Percentiles rank a stretch among this genome's conserved stretches.
phyloP scores from a whole-genome alignment of 192 early-diverging fungal species.

The Geranomyces michiganensis region DNA sequence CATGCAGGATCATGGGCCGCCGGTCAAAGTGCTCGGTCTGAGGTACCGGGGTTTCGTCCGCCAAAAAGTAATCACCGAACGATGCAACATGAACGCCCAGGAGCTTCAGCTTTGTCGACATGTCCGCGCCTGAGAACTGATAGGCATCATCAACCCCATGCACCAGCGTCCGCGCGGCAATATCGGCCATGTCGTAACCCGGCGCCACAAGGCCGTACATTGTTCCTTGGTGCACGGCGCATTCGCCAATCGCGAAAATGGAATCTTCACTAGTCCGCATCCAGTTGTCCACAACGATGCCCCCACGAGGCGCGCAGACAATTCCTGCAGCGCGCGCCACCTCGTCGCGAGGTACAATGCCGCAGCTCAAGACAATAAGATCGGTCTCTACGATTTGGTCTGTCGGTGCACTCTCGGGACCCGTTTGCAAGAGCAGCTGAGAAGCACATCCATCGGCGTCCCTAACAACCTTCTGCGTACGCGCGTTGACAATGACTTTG shows the following conservation, averaged over 20 bases:
- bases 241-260: conserved; percentile 69
- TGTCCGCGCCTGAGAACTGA: conserved; percentile 57
- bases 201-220: conserved; percentile 65
- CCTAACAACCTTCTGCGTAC: background rate
- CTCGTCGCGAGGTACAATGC: conserved; percentile 63
- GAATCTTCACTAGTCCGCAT: conserved; percentile 46
- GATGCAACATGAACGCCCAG: conserved; percentile 71
- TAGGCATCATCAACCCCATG: background rate
- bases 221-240: conserved; percentile 49
- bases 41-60: conserved; percentile 6
- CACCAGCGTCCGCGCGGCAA: conserved; percentile 58
- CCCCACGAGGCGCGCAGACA: conserved; percentile 53
- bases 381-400: background rate
- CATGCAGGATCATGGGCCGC: conserved; percentile 25
- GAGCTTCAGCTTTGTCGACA: conserved; percentile 72
- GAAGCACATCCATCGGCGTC: no score
- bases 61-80: conserved; percentile 74
- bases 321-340: conserved; percentile 56
- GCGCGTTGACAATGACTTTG: conserved; percentile 5
- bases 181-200: conserved; percentile 74
- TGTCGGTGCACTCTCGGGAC: background rate
- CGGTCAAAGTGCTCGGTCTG: no score
- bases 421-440: background rate
- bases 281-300: conserved; percentile 57
- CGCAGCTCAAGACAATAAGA: conserved; percentile 25